Evolutionary conservation across 129 eudicot species (phyloP).

Genomic region (Pulicaria dysenterica): DNA sequence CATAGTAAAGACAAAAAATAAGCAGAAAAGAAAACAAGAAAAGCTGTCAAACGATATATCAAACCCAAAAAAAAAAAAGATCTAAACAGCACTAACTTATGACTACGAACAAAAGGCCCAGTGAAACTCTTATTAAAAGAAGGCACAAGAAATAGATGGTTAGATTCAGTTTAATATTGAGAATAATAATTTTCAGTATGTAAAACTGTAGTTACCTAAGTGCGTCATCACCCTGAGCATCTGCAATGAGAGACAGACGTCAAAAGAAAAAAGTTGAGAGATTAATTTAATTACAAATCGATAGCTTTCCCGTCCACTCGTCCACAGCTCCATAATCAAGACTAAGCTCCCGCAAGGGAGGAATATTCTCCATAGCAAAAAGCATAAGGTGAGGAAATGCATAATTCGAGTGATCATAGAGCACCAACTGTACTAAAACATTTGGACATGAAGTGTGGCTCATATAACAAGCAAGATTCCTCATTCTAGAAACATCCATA

Average conservation of each 20-base stretch:
- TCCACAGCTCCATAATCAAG: constrained; percentile 86
- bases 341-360: constrained; percentile 87
- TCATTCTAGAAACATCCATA: constrained; percentile 83
- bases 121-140: not conserved
- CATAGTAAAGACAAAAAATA: not conserved
- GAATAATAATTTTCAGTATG: constrained; percentile 1
- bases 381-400: constrained; percentile 86
- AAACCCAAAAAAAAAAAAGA: not conserved
- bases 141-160: constrained; percentile 1
- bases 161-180: constrained; percentile 5
- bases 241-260: constrained; percentile 18
- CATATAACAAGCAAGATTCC: constrained; percentile 90
- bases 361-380: constrained; percentile 90
- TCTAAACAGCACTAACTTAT: not conserved
- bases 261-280: constrained; percentile 21
- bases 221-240: constrained; percentile 24
- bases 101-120: too few relatives aligned
- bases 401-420: constrained; percentile 73
- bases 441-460: constrained; percentile 84
- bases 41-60: not conserved
- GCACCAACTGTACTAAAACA: constrained; percentile 75
- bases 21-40: not conserved
- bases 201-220: constrained; percentile 41
- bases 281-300: constrained; percentile 59
- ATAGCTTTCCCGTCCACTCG: constrained; percentile 65